phyloP scores from a whole-genome alignment of 2,329 filamentous ascomycete species.

The Colletotrichum lindemuthianum region DNA sequence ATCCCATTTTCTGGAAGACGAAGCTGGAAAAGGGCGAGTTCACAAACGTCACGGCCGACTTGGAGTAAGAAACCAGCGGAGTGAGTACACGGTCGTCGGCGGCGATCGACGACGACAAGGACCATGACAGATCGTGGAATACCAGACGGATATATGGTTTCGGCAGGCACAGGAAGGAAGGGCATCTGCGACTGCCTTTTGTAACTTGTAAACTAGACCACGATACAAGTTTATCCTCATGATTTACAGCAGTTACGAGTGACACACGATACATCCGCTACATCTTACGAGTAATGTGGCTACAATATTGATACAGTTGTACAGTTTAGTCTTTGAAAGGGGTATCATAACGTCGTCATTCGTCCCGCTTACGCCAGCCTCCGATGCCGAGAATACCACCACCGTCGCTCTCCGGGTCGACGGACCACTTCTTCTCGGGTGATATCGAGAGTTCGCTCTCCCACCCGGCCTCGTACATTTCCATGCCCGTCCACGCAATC shows the following conservation, averaged over 20 bases:
- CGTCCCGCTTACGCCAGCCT: conserved; percentile 53
- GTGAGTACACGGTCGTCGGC: background rate
- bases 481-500: conserved; percentile 93
- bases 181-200: conserved; percentile 17
- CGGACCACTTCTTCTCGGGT: conserved; percentile 76
- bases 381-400: conserved; percentile 74
- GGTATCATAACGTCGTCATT: conserved; percentile 28
- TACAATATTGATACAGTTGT: background rate
- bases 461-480: conserved; percentile 89
- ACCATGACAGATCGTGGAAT: conserved; percentile 3
- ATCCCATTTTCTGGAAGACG: conserved; percentile 99
- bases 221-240: conserved; percentile 35
- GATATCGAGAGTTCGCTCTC: conserved; percentile 68
- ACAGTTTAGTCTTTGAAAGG: background rate
- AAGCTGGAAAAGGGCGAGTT: conserved; percentile 99
- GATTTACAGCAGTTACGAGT: background rate
- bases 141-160: conserved; percentile 20
- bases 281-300: background rate
- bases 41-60: conserved; percentile 86
- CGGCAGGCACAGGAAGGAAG: conserved; percentile 5
- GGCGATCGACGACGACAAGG: background rate
- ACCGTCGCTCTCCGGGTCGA: conserved; percentile 70
- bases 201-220: conserved; percentile 39
- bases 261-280: no score
- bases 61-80: conserved; percentile 59